These are phyloP conservation scores for Tricharina praecox DNA, from an alignment of 495 filamentous ascomycete species.

Conservation along the genomic window DNA sequence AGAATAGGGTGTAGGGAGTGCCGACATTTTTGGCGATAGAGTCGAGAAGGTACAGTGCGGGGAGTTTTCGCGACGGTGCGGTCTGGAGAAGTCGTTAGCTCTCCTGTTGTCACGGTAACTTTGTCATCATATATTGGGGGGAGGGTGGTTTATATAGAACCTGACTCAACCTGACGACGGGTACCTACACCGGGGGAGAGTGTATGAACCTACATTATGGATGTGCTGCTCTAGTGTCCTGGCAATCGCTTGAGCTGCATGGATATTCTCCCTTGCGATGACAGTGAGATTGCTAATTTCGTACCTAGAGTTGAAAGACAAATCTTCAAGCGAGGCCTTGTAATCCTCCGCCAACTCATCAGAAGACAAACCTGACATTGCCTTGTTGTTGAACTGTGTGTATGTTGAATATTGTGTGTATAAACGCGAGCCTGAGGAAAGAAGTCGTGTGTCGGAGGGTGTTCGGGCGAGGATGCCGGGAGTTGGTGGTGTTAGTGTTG, in stretches of 20 bases:
- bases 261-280: conserved; percentile 90
- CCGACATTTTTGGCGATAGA: conserved; percentile 98
- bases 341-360: conserved; percentile 92
- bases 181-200: no score
- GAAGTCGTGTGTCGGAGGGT: no score
- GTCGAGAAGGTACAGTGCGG: conserved; percentile 93
- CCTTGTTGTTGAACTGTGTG: no score
- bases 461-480: no score
- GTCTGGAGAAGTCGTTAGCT: conserved; percentile 38
- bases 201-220: conserved; percentile 58
- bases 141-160: not conserved
- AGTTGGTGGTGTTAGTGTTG: no score
- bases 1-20: conserved; percentile 86
- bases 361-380: conserved; percentile 31
- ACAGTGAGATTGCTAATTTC: conserved; percentile 92
- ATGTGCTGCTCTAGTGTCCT: conserved; percentile 82
- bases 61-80: conserved; percentile 68
- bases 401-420: no score
- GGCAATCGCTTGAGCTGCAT: conserved; percentile 81
- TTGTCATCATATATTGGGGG: no score
- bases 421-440: no score
- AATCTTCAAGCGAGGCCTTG: conserved; percentile 76
- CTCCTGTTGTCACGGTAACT: no score
- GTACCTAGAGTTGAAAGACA: conserved; percentile 70
- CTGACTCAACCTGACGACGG: no score